A percentile compares a stretch with the other conserved stretches of the same genome.
phyloP scores from a whole-genome alignment of 108 stramenopile genomes.

The Craspedostauros australis region DNA sequence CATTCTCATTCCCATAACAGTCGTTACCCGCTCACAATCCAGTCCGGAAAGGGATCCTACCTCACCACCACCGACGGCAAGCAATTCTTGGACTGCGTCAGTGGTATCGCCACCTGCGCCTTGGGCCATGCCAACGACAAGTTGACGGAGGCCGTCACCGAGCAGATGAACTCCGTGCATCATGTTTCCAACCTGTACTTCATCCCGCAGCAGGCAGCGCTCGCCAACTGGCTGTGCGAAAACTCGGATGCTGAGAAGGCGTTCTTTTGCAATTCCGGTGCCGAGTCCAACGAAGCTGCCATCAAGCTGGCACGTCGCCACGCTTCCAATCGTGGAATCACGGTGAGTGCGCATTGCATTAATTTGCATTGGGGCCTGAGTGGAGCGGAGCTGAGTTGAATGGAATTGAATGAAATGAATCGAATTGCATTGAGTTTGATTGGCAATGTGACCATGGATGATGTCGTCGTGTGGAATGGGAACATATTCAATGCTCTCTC shows the following conservation, averaged over 20 bases:
- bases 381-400: not conserved
- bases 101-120: constrained; percentile 94
- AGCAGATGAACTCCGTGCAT: constrained; percentile 84
- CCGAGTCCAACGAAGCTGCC: constrained; percentile 96
- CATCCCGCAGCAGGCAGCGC: constrained; percentile 81
- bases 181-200: constrained; percentile 95
- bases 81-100: constrained; percentile 91
- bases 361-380: too few species aligned
- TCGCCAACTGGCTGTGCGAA: constrained; percentile 89
- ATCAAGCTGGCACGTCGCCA: constrained; percentile 92
- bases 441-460: too few species aligned
- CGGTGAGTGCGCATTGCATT: constrained; percentile 36
- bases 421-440: too few species aligned
- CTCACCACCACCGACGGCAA: constrained; percentile 78
- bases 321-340: constrained; percentile 70
- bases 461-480: too few species aligned
- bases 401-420: not conserved
- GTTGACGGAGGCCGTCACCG: constrained; percentile 67
- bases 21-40: constrained; percentile 80
- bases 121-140: constrained; percentile 88
- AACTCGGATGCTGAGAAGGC: constrained; percentile 89
- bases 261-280: constrained; percentile 98
- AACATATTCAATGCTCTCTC: too few species aligned
- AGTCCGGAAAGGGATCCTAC: constrained; percentile 71
- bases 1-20: constrained; percentile 8